These are phyloP conservation scores for Oryza rufipogon DNA, from an alignment of 176 grass and related monocot genomes.

Conservation along the genomic window DNA sequence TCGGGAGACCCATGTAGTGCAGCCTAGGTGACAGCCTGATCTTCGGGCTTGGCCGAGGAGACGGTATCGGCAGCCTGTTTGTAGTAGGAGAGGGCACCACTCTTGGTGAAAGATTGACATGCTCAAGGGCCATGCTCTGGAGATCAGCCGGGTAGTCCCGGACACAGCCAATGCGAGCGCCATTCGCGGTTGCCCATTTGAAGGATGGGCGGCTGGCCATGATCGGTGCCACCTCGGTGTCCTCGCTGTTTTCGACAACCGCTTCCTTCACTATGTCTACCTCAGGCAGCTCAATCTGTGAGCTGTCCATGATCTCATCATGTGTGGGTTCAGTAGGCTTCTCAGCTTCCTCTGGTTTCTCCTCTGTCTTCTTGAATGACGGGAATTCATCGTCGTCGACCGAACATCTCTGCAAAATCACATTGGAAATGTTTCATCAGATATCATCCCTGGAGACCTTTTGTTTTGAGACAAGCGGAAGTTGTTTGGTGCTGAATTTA, in stretches of 20 bases:
- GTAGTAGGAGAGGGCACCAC: conserved; percentile 48
- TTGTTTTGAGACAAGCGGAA: background rate
- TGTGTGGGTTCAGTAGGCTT: conserved; percentile 13
- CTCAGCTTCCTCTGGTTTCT: conserved; percentile 10
- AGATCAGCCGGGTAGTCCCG: conserved; percentile 76
- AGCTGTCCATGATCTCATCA: background rate
- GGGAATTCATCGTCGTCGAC: conserved; percentile 81
- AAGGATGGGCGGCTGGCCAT: conserved; percentile 48
- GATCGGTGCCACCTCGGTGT: background rate
- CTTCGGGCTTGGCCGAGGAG: conserved; percentile 73
- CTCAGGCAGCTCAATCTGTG: conserved; percentile 25
- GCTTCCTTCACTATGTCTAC: conserved; percentile 40
- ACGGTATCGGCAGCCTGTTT: conserved; percentile 67
- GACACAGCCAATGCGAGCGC: conserved; percentile 79
- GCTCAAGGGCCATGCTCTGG: conserved; percentile 82
- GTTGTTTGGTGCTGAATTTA: conserved; percentile 27
- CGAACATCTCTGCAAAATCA: conserved; percentile 61
- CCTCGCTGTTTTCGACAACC: background rate
- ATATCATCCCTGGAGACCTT: background rate
- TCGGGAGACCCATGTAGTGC: conserved; percentile 71
- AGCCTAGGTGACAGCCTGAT: conserved; percentile 73
- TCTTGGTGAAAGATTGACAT: conserved; percentile 88
- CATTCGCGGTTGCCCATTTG: conserved; percentile 68
- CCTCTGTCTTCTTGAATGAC: conserved; percentile 40
- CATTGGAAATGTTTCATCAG: conserved; percentile 26